A percentile compares a stretch with the other conserved stretches of the same genome.
phyloP scores from a whole-genome alignment of 1,284 basidiomycete genomes.

The Papiliotrema laurentii region DNA sequence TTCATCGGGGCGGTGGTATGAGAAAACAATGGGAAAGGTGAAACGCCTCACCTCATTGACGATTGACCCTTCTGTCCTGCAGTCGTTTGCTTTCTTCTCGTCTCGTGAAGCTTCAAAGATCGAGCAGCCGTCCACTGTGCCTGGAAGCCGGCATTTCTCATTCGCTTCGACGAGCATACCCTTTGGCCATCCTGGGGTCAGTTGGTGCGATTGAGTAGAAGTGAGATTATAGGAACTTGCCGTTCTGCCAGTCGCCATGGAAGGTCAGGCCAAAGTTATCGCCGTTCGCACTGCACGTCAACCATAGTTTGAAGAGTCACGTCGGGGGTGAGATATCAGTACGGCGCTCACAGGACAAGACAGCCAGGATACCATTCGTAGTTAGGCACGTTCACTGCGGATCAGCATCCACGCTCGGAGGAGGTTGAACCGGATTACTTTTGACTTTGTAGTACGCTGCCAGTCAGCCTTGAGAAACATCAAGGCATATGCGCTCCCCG shows the following conservation, averaged over 20 bases:
- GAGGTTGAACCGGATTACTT: too few species aligned
- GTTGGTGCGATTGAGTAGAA: background rate
- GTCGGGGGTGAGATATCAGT: background rate
- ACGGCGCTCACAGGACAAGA: conserved; percentile 17
- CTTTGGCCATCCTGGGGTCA: conserved; percentile 12
- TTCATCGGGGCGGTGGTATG: too few species aligned
- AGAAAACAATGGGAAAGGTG: too few species aligned
- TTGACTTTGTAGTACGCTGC: background rate
- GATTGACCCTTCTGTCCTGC: conserved; percentile 13
- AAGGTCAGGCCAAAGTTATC: conserved; percentile 19
- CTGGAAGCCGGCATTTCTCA: conserved; percentile 10
- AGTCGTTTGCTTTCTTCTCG: conserved; percentile 6
- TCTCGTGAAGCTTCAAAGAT: conserved; percentile 6
- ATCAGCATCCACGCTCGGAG: too few species aligned
- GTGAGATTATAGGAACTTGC: conserved; percentile 4
- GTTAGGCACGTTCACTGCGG: conserved; percentile 15
- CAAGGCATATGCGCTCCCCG: too few species aligned
- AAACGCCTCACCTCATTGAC: conserved; percentile 21
- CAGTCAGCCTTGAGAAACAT: too few species aligned
- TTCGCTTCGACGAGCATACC: conserved; percentile 20
- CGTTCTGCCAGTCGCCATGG: conserved; percentile 28
- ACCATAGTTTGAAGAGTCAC: background rate
- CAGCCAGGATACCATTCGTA: conserved; percentile 32
- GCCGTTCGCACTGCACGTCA: conserved; percentile 17
- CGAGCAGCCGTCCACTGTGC: conserved; percentile 11